These are phyloP conservation scores for Barnettozyma hawaiiensis DNA, from an alignment of 1,139 yeast species.

Conservation along the genomic window DNA sequence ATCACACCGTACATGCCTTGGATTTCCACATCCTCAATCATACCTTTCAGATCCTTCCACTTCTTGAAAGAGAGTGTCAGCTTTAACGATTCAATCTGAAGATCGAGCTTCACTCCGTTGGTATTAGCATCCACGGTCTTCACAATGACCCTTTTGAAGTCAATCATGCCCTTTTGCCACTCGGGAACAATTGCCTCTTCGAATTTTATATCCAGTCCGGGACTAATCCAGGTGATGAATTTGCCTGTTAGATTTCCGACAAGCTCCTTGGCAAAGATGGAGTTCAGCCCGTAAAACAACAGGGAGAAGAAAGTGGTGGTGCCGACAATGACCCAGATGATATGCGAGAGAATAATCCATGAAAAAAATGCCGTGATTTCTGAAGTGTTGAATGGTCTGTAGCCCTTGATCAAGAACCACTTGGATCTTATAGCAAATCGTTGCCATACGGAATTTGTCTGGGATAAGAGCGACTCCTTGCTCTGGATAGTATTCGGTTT, in stretches of 20 bases:
- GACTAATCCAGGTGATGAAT: slow-evolving; percentile 29
- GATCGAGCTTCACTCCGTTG: slow-evolving; percentile 27
- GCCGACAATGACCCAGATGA: slow-evolving; percentile 56
- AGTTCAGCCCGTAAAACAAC: slow-evolving; percentile 42
- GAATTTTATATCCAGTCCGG: slow-evolving; percentile 40
- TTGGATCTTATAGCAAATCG: slow-evolving; percentile 46
- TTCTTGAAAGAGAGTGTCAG: slow-evolving; percentile 57
- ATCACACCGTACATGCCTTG: slow-evolving; percentile 56
- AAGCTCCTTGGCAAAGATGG: slow-evolving; percentile 35
- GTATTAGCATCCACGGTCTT: slow-evolving; percentile 29
- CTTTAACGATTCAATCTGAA: slow-evolving; percentile 49
- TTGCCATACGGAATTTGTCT: slow-evolving; percentile 39
- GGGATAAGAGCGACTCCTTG: slow-evolving; percentile 37
- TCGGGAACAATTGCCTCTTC: slow-evolving; percentile 41
- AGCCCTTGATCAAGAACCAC: slow-evolving; percentile 51
- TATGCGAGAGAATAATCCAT: slow-evolving; percentile 49
- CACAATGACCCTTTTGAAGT: slow-evolving; percentile 48
- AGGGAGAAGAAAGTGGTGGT: slow-evolving; percentile 60
- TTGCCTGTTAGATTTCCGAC: slow-evolving; percentile 33
- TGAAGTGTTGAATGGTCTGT: slow-evolving; percentile 47
- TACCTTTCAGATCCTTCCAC: slow-evolving; percentile 67
- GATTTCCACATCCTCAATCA: slow-evolving; percentile 56
- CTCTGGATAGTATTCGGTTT: slow-evolving; percentile 12
- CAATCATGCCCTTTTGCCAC: slow-evolving; percentile 53
- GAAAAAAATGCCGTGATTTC: slow-evolving; percentile 55